A percentile compares a stretch with the other conserved stretches of the same genome.
phyloP scores from a whole-genome alignment of 169 alveolate genomes.

The Plasmodium gaboni region DNA sequence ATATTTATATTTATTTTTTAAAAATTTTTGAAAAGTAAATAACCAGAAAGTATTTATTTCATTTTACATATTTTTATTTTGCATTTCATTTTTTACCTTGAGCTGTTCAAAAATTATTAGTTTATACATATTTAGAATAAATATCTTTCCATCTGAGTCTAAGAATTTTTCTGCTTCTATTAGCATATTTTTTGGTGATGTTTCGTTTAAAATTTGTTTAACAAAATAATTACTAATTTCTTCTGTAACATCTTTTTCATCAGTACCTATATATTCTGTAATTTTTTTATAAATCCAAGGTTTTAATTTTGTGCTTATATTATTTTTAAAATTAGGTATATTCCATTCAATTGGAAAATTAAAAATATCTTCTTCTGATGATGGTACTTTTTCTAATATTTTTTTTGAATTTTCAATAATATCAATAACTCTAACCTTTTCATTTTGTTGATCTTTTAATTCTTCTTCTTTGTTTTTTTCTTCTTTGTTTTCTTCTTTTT shows the following conservation, averaged over 20 bases:
- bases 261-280: slow-evolving; percentile 89
- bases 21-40: too few species aligned
- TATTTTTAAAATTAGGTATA: slow-evolving; percentile 67
- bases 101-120: slow-evolving; percentile 85
- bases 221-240: slow-evolving; percentile 81
- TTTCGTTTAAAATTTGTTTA: slow-evolving; percentile 81
- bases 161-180: slow-evolving; percentile 86
- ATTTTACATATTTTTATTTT: not conserved
- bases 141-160: slow-evolving; percentile 88
- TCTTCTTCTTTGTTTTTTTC: slow-evolving; percentile 20
- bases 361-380: slow-evolving; percentile 80
- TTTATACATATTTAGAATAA: slow-evolving; percentile 86
- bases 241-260: slow-evolving; percentile 83
- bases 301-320: slow-evolving; percentile 78
- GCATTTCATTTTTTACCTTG: slow-evolving; percentile 14
- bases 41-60: too few species aligned
- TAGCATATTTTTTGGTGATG: slow-evolving; percentile 83
- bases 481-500: not conserved
- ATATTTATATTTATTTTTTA: not conserved
- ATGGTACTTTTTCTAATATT: slow-evolving; percentile 76
- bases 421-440: slow-evolving; percentile 3
- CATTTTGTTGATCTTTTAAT: slow-evolving; percentile 20
- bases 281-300: slow-evolving; percentile 88
- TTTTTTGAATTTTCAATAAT: slow-evolving; percentile 34
- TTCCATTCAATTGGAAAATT: slow-evolving; percentile 84